These are phyloP conservation scores for Amanita muscaria DNA, from an alignment of 768 basidiomycete genomes.

Conservation along the genomic window DNA sequence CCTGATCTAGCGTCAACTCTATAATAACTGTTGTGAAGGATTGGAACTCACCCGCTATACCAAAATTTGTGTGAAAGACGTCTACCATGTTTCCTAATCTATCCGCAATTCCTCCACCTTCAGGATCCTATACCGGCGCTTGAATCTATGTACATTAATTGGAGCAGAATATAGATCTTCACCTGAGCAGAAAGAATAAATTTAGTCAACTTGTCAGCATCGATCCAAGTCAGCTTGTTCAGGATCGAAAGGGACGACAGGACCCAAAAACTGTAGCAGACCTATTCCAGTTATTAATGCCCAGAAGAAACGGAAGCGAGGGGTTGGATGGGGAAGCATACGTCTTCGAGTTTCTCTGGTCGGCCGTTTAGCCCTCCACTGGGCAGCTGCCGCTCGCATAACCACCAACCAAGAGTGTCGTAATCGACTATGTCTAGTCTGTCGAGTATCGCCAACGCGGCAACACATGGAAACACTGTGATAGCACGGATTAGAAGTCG, in stretches of 20 bases:
- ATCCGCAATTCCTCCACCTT: constrained; percentile 90
- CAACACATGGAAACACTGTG: constrained; percentile 89
- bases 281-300: too few relatives aligned
- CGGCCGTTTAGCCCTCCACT: constrained; percentile 93
- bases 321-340: constrained; percentile 29
- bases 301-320: not conserved
- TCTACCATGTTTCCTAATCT: constrained; percentile 89
- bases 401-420: constrained; percentile 86
- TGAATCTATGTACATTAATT: not conserved
- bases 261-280: constrained; percentile 98
- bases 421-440: constrained; percentile 70
- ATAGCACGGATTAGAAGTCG: too few relatives aligned
- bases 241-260: constrained; percentile 83
- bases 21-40: not conserved
- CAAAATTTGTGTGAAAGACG: constrained; percentile 96
- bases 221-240: constrained; percentile 79
- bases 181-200: constrained; percentile 92
- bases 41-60: constrained; percentile 59
- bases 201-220: constrained; percentile 59
- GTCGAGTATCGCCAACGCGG: constrained; percentile 81
- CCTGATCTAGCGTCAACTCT: constrained; percentile 31
- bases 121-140: constrained; percentile 78
- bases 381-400: constrained; percentile 87
- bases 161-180: constrained; percentile 13
- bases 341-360: constrained; percentile 97